Evolutionary conservation across 129 eudicot species (phyloP).

Genomic region (Chrysanthemum lavandulifolium): DNA sequence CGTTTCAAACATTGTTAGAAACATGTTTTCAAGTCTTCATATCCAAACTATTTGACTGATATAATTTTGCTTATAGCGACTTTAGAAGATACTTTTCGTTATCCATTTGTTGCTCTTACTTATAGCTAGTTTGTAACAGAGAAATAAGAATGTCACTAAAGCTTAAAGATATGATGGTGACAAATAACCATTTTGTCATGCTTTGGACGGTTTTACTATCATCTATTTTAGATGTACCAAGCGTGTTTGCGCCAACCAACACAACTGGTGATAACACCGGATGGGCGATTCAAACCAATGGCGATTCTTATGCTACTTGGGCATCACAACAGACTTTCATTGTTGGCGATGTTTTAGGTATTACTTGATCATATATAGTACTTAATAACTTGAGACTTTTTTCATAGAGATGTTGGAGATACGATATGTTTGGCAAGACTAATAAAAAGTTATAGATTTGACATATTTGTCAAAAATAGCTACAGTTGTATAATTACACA

Average conservation of each 20-base stretch:
- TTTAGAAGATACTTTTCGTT: too few species aligned
- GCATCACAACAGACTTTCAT: constrained; percentile 34
- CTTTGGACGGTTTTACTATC: constrained; percentile 3
- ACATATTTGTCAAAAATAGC: too few species aligned
- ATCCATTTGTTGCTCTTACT: neutral
- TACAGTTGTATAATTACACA: neutral
- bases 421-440: neutral
- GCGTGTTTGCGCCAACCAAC: constrained; percentile 6
- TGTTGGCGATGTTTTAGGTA: constrained; percentile 41
- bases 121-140: neutral
- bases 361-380: neutral
- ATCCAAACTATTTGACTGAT: too few species aligned
- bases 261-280: constrained; percentile 35
- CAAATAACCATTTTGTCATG: neutral
- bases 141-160: neutral
- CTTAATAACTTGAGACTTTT: neutral
- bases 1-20: too few species aligned
- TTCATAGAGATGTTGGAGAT: too few species aligned
- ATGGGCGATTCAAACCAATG: constrained; percentile 28
- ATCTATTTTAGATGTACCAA: neutral
- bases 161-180: neutral
- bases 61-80: too few species aligned
- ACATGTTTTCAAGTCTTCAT: too few species aligned
- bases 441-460: too few species aligned
- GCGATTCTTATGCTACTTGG: constrained; percentile 28